Conservation (phyloP, 73 alveolate species). For the Stentor coeruleus region DNA sequence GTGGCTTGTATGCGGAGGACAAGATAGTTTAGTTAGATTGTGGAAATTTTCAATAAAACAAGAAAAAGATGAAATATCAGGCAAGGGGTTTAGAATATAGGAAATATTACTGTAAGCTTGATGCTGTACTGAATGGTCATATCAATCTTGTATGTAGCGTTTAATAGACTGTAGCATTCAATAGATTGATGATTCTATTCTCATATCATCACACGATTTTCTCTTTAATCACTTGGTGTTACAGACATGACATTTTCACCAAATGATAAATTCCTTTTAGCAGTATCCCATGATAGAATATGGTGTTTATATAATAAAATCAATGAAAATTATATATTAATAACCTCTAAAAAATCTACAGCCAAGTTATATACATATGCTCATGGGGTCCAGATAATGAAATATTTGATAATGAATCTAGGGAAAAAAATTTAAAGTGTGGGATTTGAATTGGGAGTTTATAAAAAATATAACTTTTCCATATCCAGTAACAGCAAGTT, state of each 20-base stretch:
- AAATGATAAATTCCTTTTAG: conserved; percentile 73
- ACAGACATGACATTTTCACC: conserved; percentile 89
- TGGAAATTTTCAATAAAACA: conserved; percentile 25
- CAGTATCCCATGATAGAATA: conserved; percentile 90
- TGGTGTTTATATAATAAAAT: conserved; percentile 63
- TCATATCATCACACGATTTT: conserved; percentile 82
- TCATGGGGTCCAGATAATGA: conserved; percentile 90
- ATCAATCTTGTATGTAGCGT: conserved; percentile 79
- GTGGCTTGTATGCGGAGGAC: conserved; percentile 37
- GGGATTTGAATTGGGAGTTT: conserved; percentile 24
- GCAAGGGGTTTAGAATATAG: conserved; percentile 43
- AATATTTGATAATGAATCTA: conserved; percentile 82
- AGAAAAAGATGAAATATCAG: neutral
- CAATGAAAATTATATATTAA: conserved; percentile 44
- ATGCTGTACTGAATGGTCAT: conserved; percentile 79
- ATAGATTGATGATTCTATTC: conserved; percentile 60
- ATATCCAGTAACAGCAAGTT: neutral
- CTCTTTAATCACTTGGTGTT: conserved; percentile 82
- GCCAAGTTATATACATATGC: conserved; percentile 81
- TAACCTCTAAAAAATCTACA: conserved; percentile 81
- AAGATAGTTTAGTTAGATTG: conserved; percentile 33
- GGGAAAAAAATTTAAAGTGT: conserved; percentile 78
- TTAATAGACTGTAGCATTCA: too few relatives aligned
- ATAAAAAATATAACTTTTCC: neutral
- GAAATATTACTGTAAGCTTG: conserved; percentile 73